These are phyloP conservation scores for Plantago rigida DNA, from an alignment of 305 asterid species.

Conservation along the genomic window DNA sequence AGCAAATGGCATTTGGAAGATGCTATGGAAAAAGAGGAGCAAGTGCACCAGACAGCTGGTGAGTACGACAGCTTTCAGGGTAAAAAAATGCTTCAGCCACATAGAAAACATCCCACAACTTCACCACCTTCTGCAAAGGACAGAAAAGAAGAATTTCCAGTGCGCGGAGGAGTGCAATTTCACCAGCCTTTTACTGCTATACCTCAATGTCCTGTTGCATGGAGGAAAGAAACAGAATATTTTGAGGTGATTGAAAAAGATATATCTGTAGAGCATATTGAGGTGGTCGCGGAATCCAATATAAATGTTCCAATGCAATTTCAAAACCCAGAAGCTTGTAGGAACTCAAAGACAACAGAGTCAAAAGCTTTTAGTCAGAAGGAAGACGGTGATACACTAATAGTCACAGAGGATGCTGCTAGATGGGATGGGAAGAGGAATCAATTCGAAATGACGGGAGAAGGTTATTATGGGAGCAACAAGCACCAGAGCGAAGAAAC, in stretches of 20 bases:
- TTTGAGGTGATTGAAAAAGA: constrained; percentile 39
- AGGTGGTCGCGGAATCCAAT: constrained; percentile 30
- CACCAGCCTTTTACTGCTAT: constrained; percentile 25
- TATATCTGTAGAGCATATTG: constrained; percentile 26
- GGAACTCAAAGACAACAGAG: constrained; percentile 20
- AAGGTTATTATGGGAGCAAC: constrained; percentile 23
- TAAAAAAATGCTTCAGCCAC: constrained; percentile 24
- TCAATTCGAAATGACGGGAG: constrained; percentile 27
- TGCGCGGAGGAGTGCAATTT: constrained; percentile 26
- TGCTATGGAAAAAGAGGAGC: constrained; percentile 32
- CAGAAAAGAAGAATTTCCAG: constrained; percentile 29
- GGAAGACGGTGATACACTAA: constrained; percentile 26
- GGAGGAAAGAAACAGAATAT: constrained; percentile 37
- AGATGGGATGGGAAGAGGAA: constrained; percentile 31
- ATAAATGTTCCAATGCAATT: constrained; percentile 24
- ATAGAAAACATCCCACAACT: constrained; percentile 20
- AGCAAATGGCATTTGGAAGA: constrained; percentile 26
- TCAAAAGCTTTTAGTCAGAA: constrained; percentile 29
- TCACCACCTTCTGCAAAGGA: constrained; percentile 32
- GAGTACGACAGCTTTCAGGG: constrained; percentile 20
- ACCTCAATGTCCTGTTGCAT: constrained; percentile 30
- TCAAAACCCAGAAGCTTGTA: constrained; percentile 27
- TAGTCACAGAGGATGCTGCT: constrained; percentile 30
- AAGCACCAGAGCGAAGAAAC: constrained; percentile 26
- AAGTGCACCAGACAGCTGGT: constrained; percentile 23